Percentiles rank a stretch among this genome's conserved stretches.
Conservation (phyloP, 805 yeast species). For the Pichia eremophila region DNA sequence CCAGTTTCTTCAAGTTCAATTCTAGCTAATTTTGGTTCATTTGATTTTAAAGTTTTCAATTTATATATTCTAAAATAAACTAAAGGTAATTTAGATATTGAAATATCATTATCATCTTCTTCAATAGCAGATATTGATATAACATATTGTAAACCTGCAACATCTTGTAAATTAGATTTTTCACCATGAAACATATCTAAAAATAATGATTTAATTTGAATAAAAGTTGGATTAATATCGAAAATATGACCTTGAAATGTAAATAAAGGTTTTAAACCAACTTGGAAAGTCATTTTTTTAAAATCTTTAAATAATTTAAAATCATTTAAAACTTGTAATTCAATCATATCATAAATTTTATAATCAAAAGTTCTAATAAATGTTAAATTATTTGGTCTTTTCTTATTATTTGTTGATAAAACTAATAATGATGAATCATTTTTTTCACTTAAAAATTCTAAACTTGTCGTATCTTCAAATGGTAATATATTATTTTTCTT, state of each 20-base stretch:
- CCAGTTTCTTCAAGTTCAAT: slow-evolving; percentile 93
- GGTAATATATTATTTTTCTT: slow-evolving; percentile 88
- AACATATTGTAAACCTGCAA: slow-evolving; percentile 88
- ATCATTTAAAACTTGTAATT: slow-evolving; percentile 62
- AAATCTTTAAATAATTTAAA: slow-evolving; percentile 72
- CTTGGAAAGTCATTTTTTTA: slow-evolving; percentile 65
- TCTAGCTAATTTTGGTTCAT: slow-evolving; percentile 82
- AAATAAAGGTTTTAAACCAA: slow-evolving; percentile 93
- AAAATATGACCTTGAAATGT: slow-evolving; percentile 87
- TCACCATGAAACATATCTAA: slow-evolving; percentile 88
- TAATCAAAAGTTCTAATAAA: slow-evolving; percentile 85
- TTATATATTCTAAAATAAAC: slow-evolving; percentile 88
- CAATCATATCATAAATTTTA: slow-evolving; percentile 90
- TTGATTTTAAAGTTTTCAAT: slow-evolving; percentile 65
- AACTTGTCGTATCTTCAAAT: slow-evolving; percentile 75
- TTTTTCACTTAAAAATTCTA: slow-evolving; percentile 92
- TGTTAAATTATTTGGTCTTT: slow-evolving; percentile 85
- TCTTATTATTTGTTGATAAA: slow-evolving; percentile 71
- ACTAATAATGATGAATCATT: slow-evolving; percentile 85
- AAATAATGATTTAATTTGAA: slow-evolving; percentile 79
- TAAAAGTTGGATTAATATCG: slow-evolving; percentile 78
- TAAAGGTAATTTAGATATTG: slow-evolving; percentile 52
- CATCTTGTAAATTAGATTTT: slow-evolving; percentile 73
- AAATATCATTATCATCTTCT: slow-evolving; percentile 65
- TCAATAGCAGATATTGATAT: slow-evolving; percentile 71